These are phyloP conservation scores for Dryas integrifolia DNA, from an alignment of 331 rosid genomes.

Conservation along the genomic window DNA sequence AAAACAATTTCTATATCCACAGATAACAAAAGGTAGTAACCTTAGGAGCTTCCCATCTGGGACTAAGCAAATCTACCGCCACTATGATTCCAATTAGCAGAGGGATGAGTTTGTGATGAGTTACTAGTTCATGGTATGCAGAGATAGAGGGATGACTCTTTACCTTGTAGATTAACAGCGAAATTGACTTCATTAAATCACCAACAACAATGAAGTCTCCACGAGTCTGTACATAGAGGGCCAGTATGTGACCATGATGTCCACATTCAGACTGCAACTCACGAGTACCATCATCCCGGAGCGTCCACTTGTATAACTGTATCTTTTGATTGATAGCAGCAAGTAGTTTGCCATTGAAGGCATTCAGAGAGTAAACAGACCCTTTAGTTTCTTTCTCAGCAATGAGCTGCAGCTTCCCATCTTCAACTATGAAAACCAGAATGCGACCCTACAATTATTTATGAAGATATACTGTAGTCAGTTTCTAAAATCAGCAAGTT, in stretches of 20 bases:
- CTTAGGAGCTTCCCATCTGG: background rate
- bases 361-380: conserved; percentile 77
- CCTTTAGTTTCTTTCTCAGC: conserved; percentile 97
- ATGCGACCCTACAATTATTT: conserved; percentile 74
- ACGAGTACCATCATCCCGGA: conserved; percentile 78
- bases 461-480: conserved; percentile 3
- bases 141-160: conserved; percentile 9
- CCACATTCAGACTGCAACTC: conserved; percentile 95
- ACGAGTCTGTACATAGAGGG: conserved; percentile 79
- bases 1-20: background rate
- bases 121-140: background rate
- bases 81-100: background rate
- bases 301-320: conserved; percentile 90
- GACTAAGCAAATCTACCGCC: background rate
- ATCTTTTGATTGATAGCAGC: conserved; percentile 93
- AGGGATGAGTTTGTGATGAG: background rate
- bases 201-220: conserved; percentile 90
- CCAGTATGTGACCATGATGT: conserved; percentile 89
- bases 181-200: conserved; percentile 86
- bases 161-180: conserved; percentile 88
- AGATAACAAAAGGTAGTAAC: background rate
- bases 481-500: background rate
- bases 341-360: conserved; percentile 83
- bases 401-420: conserved; percentile 81
- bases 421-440: conserved; percentile 80